Percentiles rank a stretch among this genome's conserved stretches.
Evolutionary conservation across 2,329 filamentous ascomycete species (phyloP).

Genomic region (Cladobotryum mycophilum): DNA sequence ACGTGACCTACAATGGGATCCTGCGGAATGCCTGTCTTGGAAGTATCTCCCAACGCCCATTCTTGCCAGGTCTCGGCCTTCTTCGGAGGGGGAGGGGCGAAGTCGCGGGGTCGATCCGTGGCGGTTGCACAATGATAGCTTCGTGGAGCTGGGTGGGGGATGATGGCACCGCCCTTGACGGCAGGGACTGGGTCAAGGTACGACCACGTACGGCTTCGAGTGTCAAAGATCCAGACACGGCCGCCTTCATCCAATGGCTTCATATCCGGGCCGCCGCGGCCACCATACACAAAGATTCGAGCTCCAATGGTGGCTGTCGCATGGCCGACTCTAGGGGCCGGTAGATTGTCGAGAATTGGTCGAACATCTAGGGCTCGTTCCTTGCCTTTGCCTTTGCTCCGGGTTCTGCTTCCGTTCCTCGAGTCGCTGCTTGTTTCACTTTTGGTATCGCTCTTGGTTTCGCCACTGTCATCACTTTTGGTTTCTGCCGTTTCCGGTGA

Average conservation of each 20-base stretch:
- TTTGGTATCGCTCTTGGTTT: background rate
- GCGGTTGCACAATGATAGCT: constrained; percentile 63
- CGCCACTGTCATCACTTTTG: background rate
- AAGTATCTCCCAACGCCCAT: constrained; percentile 50
- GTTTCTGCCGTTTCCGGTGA: constrained; percentile 7
- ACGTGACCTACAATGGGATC: constrained; percentile 52
- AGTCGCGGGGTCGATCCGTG: constrained; percentile 50
- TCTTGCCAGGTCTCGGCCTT: constrained; percentile 45
- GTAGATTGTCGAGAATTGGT: constrained; percentile 41
- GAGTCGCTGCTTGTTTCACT: constrained; percentile 6
- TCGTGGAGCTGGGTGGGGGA: constrained; percentile 52
- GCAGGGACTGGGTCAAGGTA: constrained; percentile 51
- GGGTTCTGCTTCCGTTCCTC: constrained; percentile 6
- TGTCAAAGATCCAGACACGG: constrained; percentile 70
- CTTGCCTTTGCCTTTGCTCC: constrained; percentile 33
- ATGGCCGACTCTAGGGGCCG: constrained; percentile 65
- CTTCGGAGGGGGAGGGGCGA: constrained; percentile 29
- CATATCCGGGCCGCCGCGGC: constrained; percentile 64
- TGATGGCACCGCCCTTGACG: constrained; percentile 34
- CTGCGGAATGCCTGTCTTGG: constrained; percentile 52
- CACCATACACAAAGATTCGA: constrained; percentile 76
- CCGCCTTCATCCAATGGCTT: constrained; percentile 67
- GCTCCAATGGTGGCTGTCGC: constrained; percentile 62
- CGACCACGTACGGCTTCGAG: constrained; percentile 57
- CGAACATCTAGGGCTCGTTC: constrained; percentile 22